Evolutionary conservation across 208 protist genomes (phyloP), one percentile per base, ranked within the genome.

Genomic region (Tritrichomonas foetus): DNA sequence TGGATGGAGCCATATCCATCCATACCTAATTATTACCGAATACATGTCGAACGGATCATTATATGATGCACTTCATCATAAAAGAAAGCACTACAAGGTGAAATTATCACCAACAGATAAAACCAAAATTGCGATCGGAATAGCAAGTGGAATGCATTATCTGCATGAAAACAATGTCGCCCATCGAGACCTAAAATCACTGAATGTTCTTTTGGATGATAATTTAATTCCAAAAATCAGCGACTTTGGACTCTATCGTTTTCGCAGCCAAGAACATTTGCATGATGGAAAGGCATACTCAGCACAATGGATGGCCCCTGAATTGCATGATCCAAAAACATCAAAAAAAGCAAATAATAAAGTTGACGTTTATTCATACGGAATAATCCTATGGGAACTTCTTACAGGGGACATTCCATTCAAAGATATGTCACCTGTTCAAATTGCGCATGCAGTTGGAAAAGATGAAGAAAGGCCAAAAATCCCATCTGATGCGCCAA

Each of bases 281-380:
- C n/a, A n/a, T n/a, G n/a, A n/a, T n/a, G n/a, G n/a, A n/a, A n/a
- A n/a, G n/a, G n/a, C 44, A 75, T 20, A 11, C 16, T 47, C 69
- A 75, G 69, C 94, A 9, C 64, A 95, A 30, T 95, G 93, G 93
- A 95, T 96, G 93, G 93, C 94, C 2, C 94, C 95, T 61, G 94
- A 96, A 61, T 50, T 82, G 3, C n/a, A n/a, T n/a, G n/a, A n/a
- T n/a, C n/a, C n/a, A n/a, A n/a, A n/a, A n/a, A n/a, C n/a, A n/a
- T n/a, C n/a, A n/a, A n/a, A n/a, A n/a, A n/a, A n/a, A n/a, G n/a
- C n/a, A n/a, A n/a, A n/a, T n/a, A n/a, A 53, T 30, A 82, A 39
- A 66, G 49, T 93, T n/a, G 82, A 93, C 66, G 55, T 93, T 66
- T 93, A 66, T 25, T 30, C 50, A 20, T 93, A 69, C 41, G 82